A percentile compares a stretch with the other conserved stretches of the same genome.
phyloP scores from a whole-genome alignment of 495 filamentous ascomycete species.

The Hypoxylon perforatum region DNA sequence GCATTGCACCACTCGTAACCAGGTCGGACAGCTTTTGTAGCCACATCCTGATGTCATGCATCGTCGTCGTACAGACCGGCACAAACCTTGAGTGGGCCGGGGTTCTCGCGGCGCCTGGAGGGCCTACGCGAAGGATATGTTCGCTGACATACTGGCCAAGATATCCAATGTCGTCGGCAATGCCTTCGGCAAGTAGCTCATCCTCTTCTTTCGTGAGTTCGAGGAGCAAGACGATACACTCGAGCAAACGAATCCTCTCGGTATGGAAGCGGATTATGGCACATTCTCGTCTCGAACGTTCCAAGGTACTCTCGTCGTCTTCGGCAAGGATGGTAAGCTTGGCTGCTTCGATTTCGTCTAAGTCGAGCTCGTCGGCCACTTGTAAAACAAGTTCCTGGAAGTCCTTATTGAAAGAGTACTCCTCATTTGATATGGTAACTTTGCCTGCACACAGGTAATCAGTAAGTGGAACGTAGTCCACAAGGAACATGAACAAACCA shows the following conservation, averaged over 20 bases:
- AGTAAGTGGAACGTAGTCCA: constrained; percentile 38
- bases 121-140: constrained; percentile 50
- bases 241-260: constrained; percentile 78
- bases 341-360: constrained; percentile 90
- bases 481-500: constrained; percentile 49
- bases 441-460: constrained; percentile 66
- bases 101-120: constrained; percentile 34
- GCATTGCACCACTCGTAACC: constrained; percentile 72
- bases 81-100: constrained; percentile 60
- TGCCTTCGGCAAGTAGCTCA: constrained; percentile 51
- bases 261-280: constrained; percentile 88
- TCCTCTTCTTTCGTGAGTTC: constrained; percentile 72
- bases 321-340: constrained; percentile 74
- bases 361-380: constrained; percentile 84
- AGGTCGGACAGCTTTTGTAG: constrained; percentile 77
- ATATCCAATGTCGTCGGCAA: constrained; percentile 51
- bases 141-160: constrained; percentile 50
- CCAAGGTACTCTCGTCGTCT: constrained; percentile 70
- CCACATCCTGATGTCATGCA: constrained; percentile 78
- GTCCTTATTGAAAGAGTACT: constrained; percentile 85
- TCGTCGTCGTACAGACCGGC: constrained; percentile 74
- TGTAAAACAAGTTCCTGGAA: constrained; percentile 83
- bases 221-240: constrained; percentile 81
- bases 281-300: constrained; percentile 73
- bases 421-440: constrained; percentile 72